A percentile compares a stretch with the other conserved stretches of the same genome.
These are phyloP conservation scores for Neofusicoccum sp. DNA, from an alignment of 2,329 filamentous ascomycete species.

Conservation along the genomic window DNA sequence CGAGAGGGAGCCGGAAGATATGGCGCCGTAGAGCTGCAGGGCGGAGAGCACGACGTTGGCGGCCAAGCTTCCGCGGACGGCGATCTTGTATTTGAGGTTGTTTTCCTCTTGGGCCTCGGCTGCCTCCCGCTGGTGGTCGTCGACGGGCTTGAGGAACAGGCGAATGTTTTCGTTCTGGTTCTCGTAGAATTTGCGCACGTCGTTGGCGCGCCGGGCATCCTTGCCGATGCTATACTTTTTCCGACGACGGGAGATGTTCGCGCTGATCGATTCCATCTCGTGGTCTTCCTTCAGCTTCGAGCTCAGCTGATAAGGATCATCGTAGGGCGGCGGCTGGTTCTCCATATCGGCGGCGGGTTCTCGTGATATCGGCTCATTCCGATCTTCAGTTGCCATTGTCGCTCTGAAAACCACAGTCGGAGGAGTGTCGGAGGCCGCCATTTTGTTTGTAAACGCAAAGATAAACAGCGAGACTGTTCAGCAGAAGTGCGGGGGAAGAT, in stretches of 20 bases:
- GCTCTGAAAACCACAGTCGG: no score
- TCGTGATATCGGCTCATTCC: no score
- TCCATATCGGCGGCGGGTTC: no score
- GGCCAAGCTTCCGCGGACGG: conserved; percentile 67
- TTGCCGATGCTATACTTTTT: conserved; percentile 52
- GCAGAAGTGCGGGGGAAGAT: no score
- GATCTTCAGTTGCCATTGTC: no score
- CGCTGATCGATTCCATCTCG: conserved; percentile 76
- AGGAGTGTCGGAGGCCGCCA: no score
- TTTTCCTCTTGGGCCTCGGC: conserved; percentile 80
- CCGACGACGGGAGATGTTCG: conserved; percentile 79
- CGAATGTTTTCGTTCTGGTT: conserved; percentile 93
- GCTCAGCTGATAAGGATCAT: no score
- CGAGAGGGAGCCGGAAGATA: conserved; percentile 85
- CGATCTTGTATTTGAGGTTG: conserved; percentile 73
- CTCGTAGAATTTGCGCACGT: conserved; percentile 81
- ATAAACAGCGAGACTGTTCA: no score
- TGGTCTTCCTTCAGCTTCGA: conserved; percentile 32
- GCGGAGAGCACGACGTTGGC: conserved; percentile 79
- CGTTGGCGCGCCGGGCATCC: conserved; percentile 51
- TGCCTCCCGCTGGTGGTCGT: conserved; percentile 83
- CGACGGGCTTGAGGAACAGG: conserved; percentile 86
- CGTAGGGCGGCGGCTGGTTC: no score
- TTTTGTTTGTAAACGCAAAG: no score
- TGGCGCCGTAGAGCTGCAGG: conserved; percentile 86